Evolutionary conservation across 2,329 filamentous ascomycete species (phyloP).

Genomic region (Exophiala bonariae): DNA sequence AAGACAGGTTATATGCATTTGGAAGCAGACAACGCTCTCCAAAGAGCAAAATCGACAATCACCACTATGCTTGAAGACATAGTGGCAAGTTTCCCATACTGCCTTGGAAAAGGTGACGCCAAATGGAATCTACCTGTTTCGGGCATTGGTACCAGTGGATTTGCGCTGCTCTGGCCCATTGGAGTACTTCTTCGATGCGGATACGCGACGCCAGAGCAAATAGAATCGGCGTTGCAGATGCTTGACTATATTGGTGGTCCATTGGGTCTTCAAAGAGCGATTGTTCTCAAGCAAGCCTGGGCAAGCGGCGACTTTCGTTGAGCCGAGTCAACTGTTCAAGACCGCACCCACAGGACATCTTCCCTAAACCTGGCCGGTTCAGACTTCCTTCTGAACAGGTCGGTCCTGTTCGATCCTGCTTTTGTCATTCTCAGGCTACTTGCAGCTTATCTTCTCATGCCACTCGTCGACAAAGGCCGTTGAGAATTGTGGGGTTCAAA

Average conservation of each 20-base stretch:
- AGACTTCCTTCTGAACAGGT: too few relatives aligned
- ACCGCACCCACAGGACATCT: too few relatives aligned
- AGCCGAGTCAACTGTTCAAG: too few relatives aligned
- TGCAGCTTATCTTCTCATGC: too few relatives aligned
- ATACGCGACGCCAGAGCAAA: background rate
- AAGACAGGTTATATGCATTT: background rate
- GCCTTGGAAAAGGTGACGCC: constrained; percentile 1
- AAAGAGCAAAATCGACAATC: background rate
- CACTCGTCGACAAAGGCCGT: too few relatives aligned
- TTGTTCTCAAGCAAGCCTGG: background rate
- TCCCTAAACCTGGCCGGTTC: too few relatives aligned
- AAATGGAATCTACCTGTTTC: background rate
- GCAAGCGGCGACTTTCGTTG: background rate
- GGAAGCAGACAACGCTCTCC: background rate
- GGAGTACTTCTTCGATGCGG: background rate
- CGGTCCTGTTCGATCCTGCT: too few relatives aligned
- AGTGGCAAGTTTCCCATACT: constrained; percentile 5
- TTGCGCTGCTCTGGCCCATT: constrained; percentile 2
- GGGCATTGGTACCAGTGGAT: constrained; percentile 2
- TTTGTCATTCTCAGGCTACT: constrained; percentile 34
- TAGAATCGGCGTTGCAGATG: background rate
- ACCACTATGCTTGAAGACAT: background rate
- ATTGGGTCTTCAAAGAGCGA: background rate
- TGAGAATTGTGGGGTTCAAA: too few relatives aligned
- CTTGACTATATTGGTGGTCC: constrained; percentile 1